Percentiles rank a stretch among this genome's conserved stretches.
These are phyloP conservation scores for Articulospora tetracladia DNA, from an alignment of 495 filamentous ascomycete species.

Conservation along the genomic window DNA sequence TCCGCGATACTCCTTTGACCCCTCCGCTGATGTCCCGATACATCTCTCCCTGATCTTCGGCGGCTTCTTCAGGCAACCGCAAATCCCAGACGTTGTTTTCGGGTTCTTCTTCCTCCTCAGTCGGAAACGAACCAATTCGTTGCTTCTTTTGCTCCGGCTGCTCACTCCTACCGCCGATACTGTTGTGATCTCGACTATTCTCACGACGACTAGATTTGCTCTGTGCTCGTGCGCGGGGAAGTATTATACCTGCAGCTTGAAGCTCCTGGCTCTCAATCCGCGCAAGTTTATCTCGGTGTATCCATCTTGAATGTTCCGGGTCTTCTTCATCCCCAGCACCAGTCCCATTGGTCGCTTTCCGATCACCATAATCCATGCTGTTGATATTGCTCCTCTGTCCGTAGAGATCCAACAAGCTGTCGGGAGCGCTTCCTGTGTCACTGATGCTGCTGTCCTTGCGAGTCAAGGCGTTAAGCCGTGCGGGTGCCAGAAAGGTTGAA, in stretches of 20 bases:
- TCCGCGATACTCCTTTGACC: constrained; percentile 57
- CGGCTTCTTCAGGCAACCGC: constrained; percentile 75
- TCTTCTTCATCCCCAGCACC: constrained; percentile 23
- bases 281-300: constrained; percentile 92
- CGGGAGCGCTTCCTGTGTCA: constrained; percentile 50
- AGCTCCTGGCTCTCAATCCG: constrained; percentile 91
- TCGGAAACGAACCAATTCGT: constrained; percentile 40
- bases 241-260: constrained; percentile 75
- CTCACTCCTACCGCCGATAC: constrained; percentile 32
- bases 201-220: constrained; percentile 57
- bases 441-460: constrained; percentile 45
- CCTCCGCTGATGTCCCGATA: constrained; percentile 35
- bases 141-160: constrained; percentile 36
- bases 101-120: constrained; percentile 38
- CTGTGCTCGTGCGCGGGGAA: constrained; percentile 56
- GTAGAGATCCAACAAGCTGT: constrained; percentile 54
- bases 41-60: constrained; percentile 53
- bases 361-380: constrained; percentile 31
- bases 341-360: constrained; percentile 17
- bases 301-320: constrained; percentile 76
- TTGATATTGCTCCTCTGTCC: constrained; percentile 26
- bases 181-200: constrained; percentile 46
- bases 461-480: constrained; percentile 29
- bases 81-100: constrained; percentile 56
- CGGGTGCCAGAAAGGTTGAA: constrained; percentile 19